phyloP scores from a whole-genome alignment of 208 protist genomes.

The Balamuthia mandrillaris region DNA sequence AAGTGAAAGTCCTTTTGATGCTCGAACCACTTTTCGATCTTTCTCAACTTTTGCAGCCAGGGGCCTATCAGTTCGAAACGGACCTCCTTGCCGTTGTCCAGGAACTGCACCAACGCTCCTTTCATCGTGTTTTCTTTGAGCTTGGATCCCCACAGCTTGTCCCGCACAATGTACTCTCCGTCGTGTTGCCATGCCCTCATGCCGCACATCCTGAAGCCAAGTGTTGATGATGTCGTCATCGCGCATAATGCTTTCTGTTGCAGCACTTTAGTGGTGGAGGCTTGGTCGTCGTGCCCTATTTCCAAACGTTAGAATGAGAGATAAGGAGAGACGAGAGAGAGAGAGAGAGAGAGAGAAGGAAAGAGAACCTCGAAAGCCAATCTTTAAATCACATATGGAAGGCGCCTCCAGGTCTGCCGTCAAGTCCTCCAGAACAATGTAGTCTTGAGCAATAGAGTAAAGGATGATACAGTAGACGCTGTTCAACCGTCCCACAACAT shows the following conservation, averaged over 20 bases:
- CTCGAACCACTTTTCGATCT: slow-evolving; percentile 5
- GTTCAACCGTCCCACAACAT: no score
- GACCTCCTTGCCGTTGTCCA: not conserved
- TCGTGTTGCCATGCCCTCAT: slow-evolving; percentile 19
- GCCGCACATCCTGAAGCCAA: slow-evolving; percentile 31
- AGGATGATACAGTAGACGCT: no score
- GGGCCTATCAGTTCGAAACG: not conserved
- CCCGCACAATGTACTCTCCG: not conserved
- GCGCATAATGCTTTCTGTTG: slow-evolving; percentile 8
- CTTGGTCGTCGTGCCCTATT: not conserved
- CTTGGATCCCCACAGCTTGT: slow-evolving; percentile 7
- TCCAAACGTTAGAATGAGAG: no score
- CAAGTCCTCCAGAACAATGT: slow-evolving; percentile 31
- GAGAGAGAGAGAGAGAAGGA: no score
- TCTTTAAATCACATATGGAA: slow-evolving; percentile 28
- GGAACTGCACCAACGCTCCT: not conserved
- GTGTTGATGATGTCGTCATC: not conserved
- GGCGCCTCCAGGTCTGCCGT: not conserved
- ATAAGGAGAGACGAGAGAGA: no score
- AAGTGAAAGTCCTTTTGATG: slow-evolving; percentile 9
- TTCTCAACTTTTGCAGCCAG: not conserved
- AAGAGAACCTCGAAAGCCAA: not conserved
- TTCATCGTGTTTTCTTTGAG: not conserved
- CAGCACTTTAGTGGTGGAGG: not conserved
- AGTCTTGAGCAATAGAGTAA: not conserved